Base-by-base conservation (phyloP, 306 rosid genomes). In the Prosopis cineraria region DNA sequence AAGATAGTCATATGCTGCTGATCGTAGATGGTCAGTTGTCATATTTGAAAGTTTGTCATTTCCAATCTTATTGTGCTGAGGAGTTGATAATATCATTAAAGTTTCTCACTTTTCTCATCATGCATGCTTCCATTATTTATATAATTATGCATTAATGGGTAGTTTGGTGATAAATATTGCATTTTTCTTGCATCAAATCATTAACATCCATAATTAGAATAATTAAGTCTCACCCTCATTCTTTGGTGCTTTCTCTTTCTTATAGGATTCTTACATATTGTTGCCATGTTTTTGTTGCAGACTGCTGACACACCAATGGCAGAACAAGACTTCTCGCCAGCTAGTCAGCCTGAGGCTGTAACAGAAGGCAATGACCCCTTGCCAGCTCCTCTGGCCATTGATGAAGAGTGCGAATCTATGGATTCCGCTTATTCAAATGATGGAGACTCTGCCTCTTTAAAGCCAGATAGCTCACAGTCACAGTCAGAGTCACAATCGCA, bases 341-440 rank as follows among this genome's bases (percentile, higher is more conserved):
- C 77, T 68, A 82, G 82, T 67, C 82, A 81, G 71, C 74, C 60
- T 66, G 82, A 81, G 37, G 72, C 80, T 20, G 98, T 88, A 81
- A 73, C 81, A 39, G 95, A 83, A 78, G 85, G 87, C 86, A 90
- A 82, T n/a, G 79, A 91, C 79, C 85, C 91, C 66, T 81, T 87
- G 93, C 91, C 93, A 72, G 90, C 89, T 47, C 88, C 97, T 63
- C 92, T 96, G 19, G 81, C 91, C 58, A 84, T 93, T 17, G 97
- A 93, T 7, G 94, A 96, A 87, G 98, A 93, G 83, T 91, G 96
- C 0, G 98, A 96, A 86, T 92, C 98, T 62, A 91, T 96, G 99
- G 94, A 91, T 70, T 96, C 99, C 31, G 83, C 86, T 41, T 86
- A 93, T 88, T 93, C 98, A 70, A 90, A 88, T 33, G 98, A 96